phyloP scores from a whole-genome alignment of 495 filamentous ascomycete genomes.

The Amniculicola lignicola region DNA sequence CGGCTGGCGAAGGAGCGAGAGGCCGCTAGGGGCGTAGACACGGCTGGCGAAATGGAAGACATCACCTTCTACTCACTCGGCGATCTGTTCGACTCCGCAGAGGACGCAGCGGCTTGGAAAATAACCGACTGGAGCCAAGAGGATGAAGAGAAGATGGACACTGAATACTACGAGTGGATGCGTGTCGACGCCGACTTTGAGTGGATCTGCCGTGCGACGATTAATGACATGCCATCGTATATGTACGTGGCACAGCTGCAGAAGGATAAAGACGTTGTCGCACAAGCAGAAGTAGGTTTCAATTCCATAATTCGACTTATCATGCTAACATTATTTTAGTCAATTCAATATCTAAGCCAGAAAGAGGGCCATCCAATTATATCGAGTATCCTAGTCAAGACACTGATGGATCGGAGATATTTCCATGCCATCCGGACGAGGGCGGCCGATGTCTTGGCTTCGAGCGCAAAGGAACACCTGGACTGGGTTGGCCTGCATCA shows the following conservation, averaged over 20 bases:
- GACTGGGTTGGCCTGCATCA: slow-evolving; percentile 58
- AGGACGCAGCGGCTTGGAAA: slow-evolving; percentile 80
- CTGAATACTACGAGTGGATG: slow-evolving; percentile 98
- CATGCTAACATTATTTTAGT: slow-evolving; percentile 31
- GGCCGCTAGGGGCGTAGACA: slow-evolving; percentile 59
- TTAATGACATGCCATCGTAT: slow-evolving; percentile 76
- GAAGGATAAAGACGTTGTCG: slow-evolving; percentile 94
- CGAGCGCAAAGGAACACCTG: slow-evolving; percentile 64
- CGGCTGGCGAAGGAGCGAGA: slow-evolving; percentile 80
- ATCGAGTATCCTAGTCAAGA: slow-evolving; percentile 81
- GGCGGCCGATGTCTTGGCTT: slow-evolving; percentile 71
- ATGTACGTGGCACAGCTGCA: slow-evolving; percentile 98
- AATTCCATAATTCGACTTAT: not conserved
- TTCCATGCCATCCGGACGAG: slow-evolving; percentile 87
- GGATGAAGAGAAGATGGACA: slow-evolving; percentile 83
- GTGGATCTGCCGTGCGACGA: slow-evolving; percentile 80
- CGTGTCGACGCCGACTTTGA: slow-evolving; percentile 97
- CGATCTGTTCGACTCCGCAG: slow-evolving; percentile 77
- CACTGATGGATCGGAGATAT: slow-evolving; percentile 86
- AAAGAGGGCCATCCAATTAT: slow-evolving; percentile 67
- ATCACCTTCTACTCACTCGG: slow-evolving; percentile 87
- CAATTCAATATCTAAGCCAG: slow-evolving; percentile 58
- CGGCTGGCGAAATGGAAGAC: slow-evolving; percentile 68
- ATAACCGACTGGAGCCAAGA: slow-evolving; percentile 83
- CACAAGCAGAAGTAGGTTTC: slow-evolving; percentile 72